Evolutionary conservation across 2,329 filamentous ascomycete species (phyloP).

Genomic region (Dactylellina sp.): DNA sequence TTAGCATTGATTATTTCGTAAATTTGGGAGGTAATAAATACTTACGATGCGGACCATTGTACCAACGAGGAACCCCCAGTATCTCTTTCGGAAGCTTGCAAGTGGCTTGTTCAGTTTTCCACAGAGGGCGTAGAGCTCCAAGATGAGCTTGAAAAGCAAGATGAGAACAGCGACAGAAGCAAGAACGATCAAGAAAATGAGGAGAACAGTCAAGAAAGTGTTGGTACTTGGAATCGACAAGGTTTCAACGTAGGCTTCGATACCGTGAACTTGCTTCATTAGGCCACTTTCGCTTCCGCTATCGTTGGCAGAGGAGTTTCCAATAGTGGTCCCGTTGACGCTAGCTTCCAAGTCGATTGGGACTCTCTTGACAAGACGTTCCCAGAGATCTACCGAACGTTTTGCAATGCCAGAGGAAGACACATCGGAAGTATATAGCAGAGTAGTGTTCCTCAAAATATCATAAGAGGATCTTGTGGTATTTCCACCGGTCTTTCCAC

Average conservation of each 20-base stretch:
- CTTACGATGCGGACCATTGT: slow-evolving; percentile 80
- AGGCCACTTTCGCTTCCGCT: slow-evolving; percentile 60
- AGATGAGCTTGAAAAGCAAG: slow-evolving; percentile 86
- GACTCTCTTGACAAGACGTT: slow-evolving; percentile 65
- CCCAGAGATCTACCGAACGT: slow-evolving; percentile 69
- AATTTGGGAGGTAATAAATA: slow-evolving; percentile 2
- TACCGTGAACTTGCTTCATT: slow-evolving; percentile 73
- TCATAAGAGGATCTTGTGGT: slow-evolving; percentile 81
- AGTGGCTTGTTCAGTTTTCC: slow-evolving; percentile 84
- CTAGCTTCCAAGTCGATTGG: slow-evolving; percentile 60
- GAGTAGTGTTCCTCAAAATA: slow-evolving; percentile 78
- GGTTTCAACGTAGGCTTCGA: slow-evolving; percentile 85
- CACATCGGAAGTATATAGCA: slow-evolving; percentile 72
- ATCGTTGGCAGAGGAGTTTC: slow-evolving; percentile 60
- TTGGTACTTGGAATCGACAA: slow-evolving; percentile 87
- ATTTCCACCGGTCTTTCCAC: slow-evolving; percentile 83
- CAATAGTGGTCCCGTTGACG: slow-evolving; percentile 64
- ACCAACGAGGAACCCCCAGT: slow-evolving; percentile 91
- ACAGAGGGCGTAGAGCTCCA: slow-evolving; percentile 91
- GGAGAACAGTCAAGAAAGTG: slow-evolving; percentile 93
- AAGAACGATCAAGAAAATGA: slow-evolving; percentile 88
- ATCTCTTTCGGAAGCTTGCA: slow-evolving; percentile 88
- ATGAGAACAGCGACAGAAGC: slow-evolving; percentile 86
- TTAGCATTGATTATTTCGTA: slow-evolving; percentile 7
- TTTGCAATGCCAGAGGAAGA: slow-evolving; percentile 67